phyloP scores from a whole-genome alignment of 495 filamentous ascomycete species.

The Xylaria flabelliformis region DNA sequence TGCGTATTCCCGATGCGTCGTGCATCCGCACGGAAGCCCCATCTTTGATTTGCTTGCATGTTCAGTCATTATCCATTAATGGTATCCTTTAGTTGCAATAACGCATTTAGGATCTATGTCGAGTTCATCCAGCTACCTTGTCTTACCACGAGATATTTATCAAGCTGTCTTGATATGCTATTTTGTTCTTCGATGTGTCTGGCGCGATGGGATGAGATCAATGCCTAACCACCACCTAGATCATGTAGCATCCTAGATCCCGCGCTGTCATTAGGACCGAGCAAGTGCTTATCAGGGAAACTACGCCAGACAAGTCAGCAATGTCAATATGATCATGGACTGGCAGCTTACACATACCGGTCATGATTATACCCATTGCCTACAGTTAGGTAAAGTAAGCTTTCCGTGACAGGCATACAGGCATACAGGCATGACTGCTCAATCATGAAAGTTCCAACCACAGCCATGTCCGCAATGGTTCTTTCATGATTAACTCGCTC shows the following conservation, averaged over 20 bases:
- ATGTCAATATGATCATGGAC: background rate
- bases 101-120: background rate
- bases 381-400: background rate
- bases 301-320: background rate
- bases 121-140: background rate
- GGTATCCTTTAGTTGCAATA: background rate
- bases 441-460: background rate
- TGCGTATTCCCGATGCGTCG: constrained; percentile 12
- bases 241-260: constrained; percentile 1
- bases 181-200: background rate
- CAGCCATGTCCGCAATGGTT: background rate
- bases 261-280: background rate
- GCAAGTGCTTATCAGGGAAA: constrained; percentile 6
- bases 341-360: background rate
- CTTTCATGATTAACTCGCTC: background rate
- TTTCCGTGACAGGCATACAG: background rate
- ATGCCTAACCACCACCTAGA: background rate
- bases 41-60: background rate
- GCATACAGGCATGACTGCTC: background rate
- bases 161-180: background rate
- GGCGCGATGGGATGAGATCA: background rate
- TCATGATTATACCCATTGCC: background rate
- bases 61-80: background rate
- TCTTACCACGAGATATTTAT: background rate
- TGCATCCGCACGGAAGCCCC: background rate